Percentiles rank a stretch among this genome's conserved stretches.
Evolutionary conservation across 192 early-diverging fungal species (phyloP).

Genomic region (Backusella westeae): DNA sequence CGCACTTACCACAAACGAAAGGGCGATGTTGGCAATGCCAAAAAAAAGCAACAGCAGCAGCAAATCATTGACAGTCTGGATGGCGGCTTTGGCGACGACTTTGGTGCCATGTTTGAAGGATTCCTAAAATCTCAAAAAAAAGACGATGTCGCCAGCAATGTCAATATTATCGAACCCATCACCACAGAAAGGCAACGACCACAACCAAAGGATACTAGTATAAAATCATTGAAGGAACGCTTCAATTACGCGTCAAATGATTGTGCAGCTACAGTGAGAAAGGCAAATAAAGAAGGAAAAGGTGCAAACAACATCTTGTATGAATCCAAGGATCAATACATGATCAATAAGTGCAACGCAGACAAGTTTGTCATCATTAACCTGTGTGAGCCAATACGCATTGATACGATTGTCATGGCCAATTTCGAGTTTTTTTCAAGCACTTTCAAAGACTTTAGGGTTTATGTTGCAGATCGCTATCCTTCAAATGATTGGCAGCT

Average conservation of each 20-base stretch:
- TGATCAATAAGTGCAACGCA: conserved; percentile 88
- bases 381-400: conserved; percentile 89
- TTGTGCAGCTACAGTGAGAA: conserved; percentile 87
- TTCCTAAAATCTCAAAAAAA: neutral
- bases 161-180: conserved; percentile 12
- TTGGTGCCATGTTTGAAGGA: conserved; percentile 35
- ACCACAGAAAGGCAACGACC: neutral
- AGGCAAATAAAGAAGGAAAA: conserved; percentile 80
- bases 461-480: conserved; percentile 76
- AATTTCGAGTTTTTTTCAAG: conserved; percentile 97
- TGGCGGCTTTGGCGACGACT: conserved; percentile 33
- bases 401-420: conserved; percentile 85
- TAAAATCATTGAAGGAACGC: conserved; percentile 68
- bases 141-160: neutral
- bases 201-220: neutral
- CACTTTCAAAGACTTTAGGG: conserved; percentile 84
- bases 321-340: conserved; percentile 92
- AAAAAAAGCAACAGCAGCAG: neutral
- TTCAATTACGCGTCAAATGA: conserved; percentile 95
- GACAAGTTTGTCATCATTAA: conserved; percentile 85
- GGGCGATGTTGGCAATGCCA: neutral
- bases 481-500: conserved; percentile 65
- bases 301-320: conserved; percentile 78
- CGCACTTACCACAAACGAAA: neutral
- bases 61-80: conserved; percentile 36